Conservation (phyloP, 192 early-diverging fungal genomes). For the Gonapodya prolifera region DNA sequence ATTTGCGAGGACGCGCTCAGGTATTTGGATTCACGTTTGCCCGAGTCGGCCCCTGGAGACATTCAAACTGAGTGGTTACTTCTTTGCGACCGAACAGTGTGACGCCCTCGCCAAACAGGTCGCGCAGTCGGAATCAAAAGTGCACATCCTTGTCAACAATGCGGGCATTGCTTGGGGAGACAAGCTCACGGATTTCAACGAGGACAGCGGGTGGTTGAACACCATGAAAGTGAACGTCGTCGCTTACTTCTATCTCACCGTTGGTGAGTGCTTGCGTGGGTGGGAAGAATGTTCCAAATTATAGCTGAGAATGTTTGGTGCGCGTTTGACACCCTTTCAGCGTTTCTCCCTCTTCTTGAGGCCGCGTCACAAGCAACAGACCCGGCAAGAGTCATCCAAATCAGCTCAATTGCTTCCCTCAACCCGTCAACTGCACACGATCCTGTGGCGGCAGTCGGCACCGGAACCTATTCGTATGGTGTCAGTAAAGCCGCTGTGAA, state of each 20-base stretch:
- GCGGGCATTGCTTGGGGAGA: slow-evolving; percentile 31
- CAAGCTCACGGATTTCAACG: slow-evolving; percentile 22
- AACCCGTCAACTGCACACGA: neutral
- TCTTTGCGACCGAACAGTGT: no score
- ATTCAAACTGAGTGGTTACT: no score
- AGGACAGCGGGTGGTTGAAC: slow-evolving; percentile 27
- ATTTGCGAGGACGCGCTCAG: no score
- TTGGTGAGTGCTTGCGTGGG: no score
- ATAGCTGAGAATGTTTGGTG: no score
- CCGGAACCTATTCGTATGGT: slow-evolving; percentile 8
- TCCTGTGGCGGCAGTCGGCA: slow-evolving; percentile 3
- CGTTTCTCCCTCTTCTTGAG: slow-evolving; percentile 54
- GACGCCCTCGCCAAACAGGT: neutral
- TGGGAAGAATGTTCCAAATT: neutral
- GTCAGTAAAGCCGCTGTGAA: slow-evolving; percentile 67
- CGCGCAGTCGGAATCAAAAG: neutral
- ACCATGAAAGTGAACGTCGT: neutral
- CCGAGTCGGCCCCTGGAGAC: no score
- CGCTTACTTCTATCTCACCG: neutral
- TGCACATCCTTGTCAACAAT: slow-evolving; percentile 9
- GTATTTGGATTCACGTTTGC: no score
- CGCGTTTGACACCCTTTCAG: no score
- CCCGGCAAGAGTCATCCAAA: slow-evolving; percentile 76
- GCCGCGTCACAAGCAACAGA: slow-evolving; percentile 31
- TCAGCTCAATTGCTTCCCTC: slow-evolving; percentile 48